Percentiles rank a stretch among this genome's conserved stretches.
Conservation (phyloP, 352 stramenopile species). For the Globisporangium alternatum region DNA sequence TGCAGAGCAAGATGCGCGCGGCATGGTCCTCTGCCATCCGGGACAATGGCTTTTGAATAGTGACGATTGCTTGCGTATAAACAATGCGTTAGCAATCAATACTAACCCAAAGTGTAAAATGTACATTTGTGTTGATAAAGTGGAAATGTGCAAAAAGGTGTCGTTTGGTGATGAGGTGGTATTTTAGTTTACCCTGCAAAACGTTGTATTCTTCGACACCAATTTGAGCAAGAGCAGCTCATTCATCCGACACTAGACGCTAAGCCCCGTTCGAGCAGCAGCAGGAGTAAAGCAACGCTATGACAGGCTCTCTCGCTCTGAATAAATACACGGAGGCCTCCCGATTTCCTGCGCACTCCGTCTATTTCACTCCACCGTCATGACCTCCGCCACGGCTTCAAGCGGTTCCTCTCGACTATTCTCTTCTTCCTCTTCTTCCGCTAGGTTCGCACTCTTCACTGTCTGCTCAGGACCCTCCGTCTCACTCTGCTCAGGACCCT, state of each 20-base stretch:
- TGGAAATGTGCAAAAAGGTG: background rate
- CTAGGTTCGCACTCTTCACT: background rate
- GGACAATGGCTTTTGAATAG: background rate
- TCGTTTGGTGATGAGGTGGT: too few relatives aligned
- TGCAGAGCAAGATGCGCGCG: conserved; percentile 15
- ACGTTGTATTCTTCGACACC: too few relatives aligned
- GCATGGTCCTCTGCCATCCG: conserved; percentile 3
- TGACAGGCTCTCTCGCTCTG: background rate
- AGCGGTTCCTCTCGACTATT: background rate
- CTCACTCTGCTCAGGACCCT: background rate
- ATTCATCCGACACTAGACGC: background rate
- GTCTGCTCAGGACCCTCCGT: background rate
- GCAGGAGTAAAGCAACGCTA: background rate
- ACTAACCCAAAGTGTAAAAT: background rate
- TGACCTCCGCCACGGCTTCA: background rate
- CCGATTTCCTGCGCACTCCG: background rate
- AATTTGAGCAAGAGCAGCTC: too few relatives aligned
- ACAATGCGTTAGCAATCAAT: background rate
- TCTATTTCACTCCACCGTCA: background rate
- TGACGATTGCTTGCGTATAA: too few relatives aligned
- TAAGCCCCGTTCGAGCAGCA: background rate
- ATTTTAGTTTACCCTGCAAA: too few relatives aligned
- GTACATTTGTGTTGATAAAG: background rate
- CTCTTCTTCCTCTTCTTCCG: background rate
- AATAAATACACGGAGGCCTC: conserved; percentile 5